Conservation (phyloP, 1,284 basidiomycete genomes). For the Irpex sp. region DNA sequence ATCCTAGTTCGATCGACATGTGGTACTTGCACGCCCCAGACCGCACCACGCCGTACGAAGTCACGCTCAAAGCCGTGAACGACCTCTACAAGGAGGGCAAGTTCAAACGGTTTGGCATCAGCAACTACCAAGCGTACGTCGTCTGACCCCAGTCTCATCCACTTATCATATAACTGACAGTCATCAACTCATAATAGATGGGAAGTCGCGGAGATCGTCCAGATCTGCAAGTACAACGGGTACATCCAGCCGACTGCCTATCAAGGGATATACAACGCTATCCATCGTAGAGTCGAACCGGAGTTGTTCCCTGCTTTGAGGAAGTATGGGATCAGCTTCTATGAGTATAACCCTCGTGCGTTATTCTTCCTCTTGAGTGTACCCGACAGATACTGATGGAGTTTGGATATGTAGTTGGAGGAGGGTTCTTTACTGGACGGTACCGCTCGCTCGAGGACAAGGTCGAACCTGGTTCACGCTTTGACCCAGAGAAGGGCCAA, state of each 20-base stretch:
- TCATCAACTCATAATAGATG: slow-evolving; percentile 22
- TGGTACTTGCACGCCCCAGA: slow-evolving; percentile 5
- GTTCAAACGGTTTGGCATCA: slow-evolving; percentile 1
- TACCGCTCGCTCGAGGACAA: slow-evolving; percentile 27
- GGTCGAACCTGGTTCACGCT: slow-evolving; percentile 35
- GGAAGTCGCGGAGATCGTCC: slow-evolving; percentile 14
- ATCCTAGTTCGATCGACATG: not conserved
- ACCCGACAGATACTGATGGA: not conserved
- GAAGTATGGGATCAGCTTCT: slow-evolving; percentile 18
- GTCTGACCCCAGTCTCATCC: not conserved
- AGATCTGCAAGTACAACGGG: not conserved
- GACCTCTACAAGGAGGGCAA: slow-evolving; percentile 4
- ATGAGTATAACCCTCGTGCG: slow-evolving; percentile 50
- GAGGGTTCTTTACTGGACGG: slow-evolving; percentile 36
- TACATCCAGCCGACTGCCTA: slow-evolving; percentile 1
- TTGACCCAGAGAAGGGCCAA: slow-evolving; percentile 31
- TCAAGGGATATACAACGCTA: slow-evolving; percentile 4
- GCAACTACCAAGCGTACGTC: slow-evolving; percentile 15
- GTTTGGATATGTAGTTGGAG: slow-evolving; percentile 24
- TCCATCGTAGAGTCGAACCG: slow-evolving; percentile 1
- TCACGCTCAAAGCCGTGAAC: slow-evolving; percentile 3
- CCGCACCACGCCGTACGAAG: not conserved
- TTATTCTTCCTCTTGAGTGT: not conserved
- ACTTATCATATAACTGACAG: not conserved
- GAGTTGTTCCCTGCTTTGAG: slow-evolving; percentile 1